Percentiles rank a stretch among this genome's conserved stretches.
phyloP scores from a whole-genome alignment of 805 yeast genomes.

The Nakazawaea siamensis region DNA sequence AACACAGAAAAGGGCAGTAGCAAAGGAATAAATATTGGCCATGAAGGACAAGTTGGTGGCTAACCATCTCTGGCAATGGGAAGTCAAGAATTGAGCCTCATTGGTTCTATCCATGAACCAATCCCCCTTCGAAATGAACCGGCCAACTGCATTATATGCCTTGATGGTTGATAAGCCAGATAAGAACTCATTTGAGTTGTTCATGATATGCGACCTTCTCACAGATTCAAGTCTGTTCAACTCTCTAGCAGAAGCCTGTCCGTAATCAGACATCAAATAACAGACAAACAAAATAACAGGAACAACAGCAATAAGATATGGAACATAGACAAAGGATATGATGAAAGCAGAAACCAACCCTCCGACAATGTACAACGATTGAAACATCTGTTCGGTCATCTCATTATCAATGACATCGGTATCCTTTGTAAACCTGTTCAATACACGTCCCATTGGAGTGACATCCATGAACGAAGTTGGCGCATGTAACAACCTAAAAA shows the following conservation, averaged over 20 bases:
- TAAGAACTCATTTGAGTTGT: constrained; percentile 62
- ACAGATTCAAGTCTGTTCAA: constrained; percentile 68
- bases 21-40: constrained; percentile 40
- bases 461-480: constrained; percentile 81
- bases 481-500: constrained; percentile 53
- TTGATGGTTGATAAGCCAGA: constrained; percentile 62
- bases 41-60: constrained; percentile 49
- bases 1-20: constrained; percentile 52
- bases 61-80: constrained; percentile 69
- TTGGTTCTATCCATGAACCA: constrained; percentile 50
- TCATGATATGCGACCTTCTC: constrained; percentile 60
- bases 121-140: constrained; percentile 42
- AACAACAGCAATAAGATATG: constrained; percentile 63
- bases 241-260: constrained; percentile 68
- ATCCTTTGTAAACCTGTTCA: constrained; percentile 82
- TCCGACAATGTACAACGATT: constrained; percentile 43
- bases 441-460: constrained; percentile 79
- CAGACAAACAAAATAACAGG: constrained; percentile 42
- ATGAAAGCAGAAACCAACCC: constrained; percentile 55
- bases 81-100: constrained; percentile 54
- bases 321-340: constrained; percentile 59
- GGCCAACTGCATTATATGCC: constrained; percentile 37
- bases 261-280: constrained; percentile 37
- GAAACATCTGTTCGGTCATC: constrained; percentile 58
- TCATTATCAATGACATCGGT: constrained; percentile 78